phyloP scores from a whole-genome alignment of 208 protist species.

The Sergeia podlipaevii region DNA sequence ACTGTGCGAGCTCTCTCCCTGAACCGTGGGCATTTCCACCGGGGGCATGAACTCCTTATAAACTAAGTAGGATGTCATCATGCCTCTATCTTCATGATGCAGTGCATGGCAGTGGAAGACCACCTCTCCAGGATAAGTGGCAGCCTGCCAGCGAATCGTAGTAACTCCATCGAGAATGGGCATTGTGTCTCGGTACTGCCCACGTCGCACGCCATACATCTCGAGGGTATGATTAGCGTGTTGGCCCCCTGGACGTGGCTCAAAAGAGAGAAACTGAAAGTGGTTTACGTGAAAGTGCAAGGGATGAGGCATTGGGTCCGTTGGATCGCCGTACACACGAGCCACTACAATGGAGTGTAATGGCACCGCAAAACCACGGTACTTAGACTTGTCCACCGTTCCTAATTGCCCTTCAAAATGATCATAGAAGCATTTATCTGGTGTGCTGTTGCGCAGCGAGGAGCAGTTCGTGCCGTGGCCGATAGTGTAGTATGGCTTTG shows the following conservation, averaged over 20 bases:
- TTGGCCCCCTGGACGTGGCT: conserved; percentile 50
- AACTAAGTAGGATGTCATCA: conserved; percentile 84
- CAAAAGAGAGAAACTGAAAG: conserved; percentile 74
- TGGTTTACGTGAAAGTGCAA: conserved; percentile 88
- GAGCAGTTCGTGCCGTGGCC: conserved; percentile 65
- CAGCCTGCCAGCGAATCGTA: conserved; percentile 73
- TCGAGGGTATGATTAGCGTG: conserved; percentile 71
- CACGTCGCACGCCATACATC: conserved; percentile 57
- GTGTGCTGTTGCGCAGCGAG: conserved; percentile 48
- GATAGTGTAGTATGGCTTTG: conserved; percentile 59
- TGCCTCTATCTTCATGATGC: conserved; percentile 78
- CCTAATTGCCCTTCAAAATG: conserved; percentile 53
- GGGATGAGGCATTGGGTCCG: conserved; percentile 66
- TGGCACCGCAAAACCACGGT: conserved; percentile 70
- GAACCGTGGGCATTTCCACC: no score
- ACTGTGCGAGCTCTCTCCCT: no score
- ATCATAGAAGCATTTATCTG: conserved; percentile 66
- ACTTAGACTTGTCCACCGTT: conserved; percentile 13
- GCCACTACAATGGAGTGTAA: conserved; percentile 54
- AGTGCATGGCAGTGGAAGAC: conserved; percentile 85
- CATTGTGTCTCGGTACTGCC: conserved; percentile 79
- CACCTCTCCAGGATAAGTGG: conserved; percentile 72
- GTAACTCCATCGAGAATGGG: conserved; percentile 85
- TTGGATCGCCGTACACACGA: conserved; percentile 67
- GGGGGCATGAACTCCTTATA: conserved; percentile 28